Percentiles rank a stretch among this genome's conserved stretches.
These are phyloP conservation scores for Bolboschoenus planiculmis DNA, from an alignment of 176 grass and related monocot genomes.

Conservation along the genomic window DNA sequence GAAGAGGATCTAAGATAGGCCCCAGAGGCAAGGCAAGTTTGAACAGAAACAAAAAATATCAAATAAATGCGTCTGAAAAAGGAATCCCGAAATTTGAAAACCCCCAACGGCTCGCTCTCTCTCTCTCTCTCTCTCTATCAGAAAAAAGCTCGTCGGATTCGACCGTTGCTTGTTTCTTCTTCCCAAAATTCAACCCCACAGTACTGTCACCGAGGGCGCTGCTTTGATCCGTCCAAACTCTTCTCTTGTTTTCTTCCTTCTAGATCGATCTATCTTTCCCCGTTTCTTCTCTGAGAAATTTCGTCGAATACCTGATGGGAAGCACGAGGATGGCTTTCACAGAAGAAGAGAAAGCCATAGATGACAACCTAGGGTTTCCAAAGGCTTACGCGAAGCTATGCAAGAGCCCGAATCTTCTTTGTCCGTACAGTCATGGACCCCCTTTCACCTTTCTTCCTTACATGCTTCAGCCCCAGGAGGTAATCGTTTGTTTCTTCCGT, in stretches of 20 bases:
- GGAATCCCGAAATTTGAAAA: conserved; percentile 37
- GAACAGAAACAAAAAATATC: neutral
- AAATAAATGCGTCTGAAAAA: neutral
- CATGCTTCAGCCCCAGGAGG: conserved; percentile 82
- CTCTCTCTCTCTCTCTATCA: neutral
- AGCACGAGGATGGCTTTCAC: conserved; percentile 39
- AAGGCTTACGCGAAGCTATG: conserved; percentile 84
- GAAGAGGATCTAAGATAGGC: neutral
- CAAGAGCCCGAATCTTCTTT: conserved; percentile 28
- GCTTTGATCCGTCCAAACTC: conserved; percentile 11
- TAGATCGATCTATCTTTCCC: neutral
- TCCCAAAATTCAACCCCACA: neutral
- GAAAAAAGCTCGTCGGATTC: neutral
- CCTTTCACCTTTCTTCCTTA: conserved; percentile 78
- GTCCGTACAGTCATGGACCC: conserved; percentile 60
- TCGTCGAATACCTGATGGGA: conserved; percentile 7
- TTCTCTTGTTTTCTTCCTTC: neutral
- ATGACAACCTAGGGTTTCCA: conserved; percentile 62
- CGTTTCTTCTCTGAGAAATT: neutral
- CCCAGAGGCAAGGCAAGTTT: neutral
- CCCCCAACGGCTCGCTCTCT: conserved; percentile 34
- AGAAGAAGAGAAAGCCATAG: conserved; percentile 74
- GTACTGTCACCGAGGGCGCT: no score
- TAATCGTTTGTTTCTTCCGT: neutral
- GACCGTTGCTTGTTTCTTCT: conserved; percentile 40